Percentiles rank a stretch among this genome's conserved stretches.
Conservation (phyloP, 2,329 filamentous ascomycete species). For the Paraphoma chrysanthemicola region DNA sequence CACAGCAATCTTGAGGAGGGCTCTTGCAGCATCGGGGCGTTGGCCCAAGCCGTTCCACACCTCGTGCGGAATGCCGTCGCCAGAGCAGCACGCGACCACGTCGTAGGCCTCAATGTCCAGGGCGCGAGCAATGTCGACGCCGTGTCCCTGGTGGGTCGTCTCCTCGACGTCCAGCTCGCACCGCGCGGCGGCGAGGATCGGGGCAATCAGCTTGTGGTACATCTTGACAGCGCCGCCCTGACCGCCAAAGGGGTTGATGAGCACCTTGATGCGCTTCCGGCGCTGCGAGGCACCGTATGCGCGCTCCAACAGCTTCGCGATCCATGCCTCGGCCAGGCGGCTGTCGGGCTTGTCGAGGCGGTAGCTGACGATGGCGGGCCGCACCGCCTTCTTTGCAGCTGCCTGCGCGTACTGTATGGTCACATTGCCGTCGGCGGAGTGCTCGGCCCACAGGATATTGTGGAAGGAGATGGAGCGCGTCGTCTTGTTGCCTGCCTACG, state of each 20-base stretch:
- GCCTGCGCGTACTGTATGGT: constrained; percentile 75
- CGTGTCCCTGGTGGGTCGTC: constrained; percentile 78
- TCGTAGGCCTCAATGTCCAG: constrained; percentile 83
- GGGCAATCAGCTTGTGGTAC: constrained; percentile 78
- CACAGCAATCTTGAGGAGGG: constrained; percentile 79
- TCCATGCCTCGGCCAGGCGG: constrained; percentile 65
- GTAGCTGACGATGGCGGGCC: constrained; percentile 68
- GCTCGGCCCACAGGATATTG: constrained; percentile 82
- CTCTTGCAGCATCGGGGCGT: constrained; percentile 75
- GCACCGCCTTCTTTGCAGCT: constrained; percentile 64
- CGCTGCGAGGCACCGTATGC: constrained; percentile 75
- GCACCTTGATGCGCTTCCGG: constrained; percentile 80
- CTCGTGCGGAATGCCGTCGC: constrained; percentile 90
- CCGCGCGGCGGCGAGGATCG: constrained; percentile 81
- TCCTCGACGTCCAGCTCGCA: constrained; percentile 77
- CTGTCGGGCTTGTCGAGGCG: constrained; percentile 61
- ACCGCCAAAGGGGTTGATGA: constrained; percentile 91
- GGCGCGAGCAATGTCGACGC: constrained; percentile 74
- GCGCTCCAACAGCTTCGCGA: constrained; percentile 67
- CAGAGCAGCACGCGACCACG: constrained; percentile 86
- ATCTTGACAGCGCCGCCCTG: constrained; percentile 76
- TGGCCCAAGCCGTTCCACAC: constrained; percentile 91
- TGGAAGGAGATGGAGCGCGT: constrained; percentile 75
- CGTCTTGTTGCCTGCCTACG: constrained; percentile 52
- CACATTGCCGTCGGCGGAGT: constrained; percentile 64